Base-by-base conservation (phyloP, 352 stramenopile genomes). In the Phytophthora sp. region DNA sequence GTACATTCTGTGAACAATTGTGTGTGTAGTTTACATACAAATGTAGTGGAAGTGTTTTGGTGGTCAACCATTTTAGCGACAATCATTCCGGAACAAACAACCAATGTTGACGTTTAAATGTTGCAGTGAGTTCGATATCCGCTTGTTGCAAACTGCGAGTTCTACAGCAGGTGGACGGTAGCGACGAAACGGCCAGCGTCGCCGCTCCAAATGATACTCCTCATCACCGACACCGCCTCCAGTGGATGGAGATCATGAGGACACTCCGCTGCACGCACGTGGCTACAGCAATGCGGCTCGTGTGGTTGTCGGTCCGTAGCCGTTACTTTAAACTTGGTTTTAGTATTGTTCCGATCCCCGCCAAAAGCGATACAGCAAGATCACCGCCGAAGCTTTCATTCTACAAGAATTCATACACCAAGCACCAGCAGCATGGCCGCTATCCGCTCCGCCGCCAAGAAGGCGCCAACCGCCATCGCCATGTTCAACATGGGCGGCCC, bases 401-500 rank as follows among this genome's bases (percentile, higher is more conserved):
- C 41, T n/a, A n/a, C 33, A 29, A 56, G 15, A 12, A 39, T 18
- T 39, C 11, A 6, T 33, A 6, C 20, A 29, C 18, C 8, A 41
- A 44, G 13, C 42, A 30, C 53, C 45, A 46, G 12, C 35, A 33
- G n/a, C 33, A 72, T 73, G 69, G 57, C 61, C 12, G 33, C 56
- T 26, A 36, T 69, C 49, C 67, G 72, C 42, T 61, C 64, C 58
- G 45, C 66, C 20, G 52, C 69, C 50, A 81, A 80, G 71, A 80
- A 74, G 57, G 72, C 74, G 26, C 71, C 77, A 53, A 94, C 86
- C n/a, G 84, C 82, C 31, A 79, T 94, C 54, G 84, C 84, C 56
- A 95, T 99, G 69, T 85, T 99, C 51, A 99, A 99, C 84, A 96
- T 99, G 75, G 98, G 98, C 62, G 98, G 98, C 1, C 98, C 98